These are phyloP conservation scores for Psophocarpus tetragonolobus DNA, from an alignment of 306 rosid species.

Conservation along the genomic window DNA sequence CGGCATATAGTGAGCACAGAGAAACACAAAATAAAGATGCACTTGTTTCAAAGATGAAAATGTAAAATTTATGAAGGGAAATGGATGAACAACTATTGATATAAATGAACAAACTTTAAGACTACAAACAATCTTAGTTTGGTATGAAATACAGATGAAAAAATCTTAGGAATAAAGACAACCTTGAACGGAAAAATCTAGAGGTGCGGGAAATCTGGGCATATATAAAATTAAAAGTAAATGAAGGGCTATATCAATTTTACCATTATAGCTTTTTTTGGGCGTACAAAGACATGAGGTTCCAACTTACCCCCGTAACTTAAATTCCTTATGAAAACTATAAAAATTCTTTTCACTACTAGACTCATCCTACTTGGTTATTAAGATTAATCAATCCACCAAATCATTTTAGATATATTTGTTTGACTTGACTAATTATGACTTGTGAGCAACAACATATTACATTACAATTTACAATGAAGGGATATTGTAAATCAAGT, in stretches of 20 bases:
- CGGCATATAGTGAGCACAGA: not conserved
- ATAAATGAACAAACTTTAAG: not conserved
- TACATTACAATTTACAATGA: not conserved
- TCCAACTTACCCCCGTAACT: not conserved
- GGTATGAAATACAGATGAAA: not conserved
- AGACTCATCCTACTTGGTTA: not conserved
- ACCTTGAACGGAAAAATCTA: not conserved
- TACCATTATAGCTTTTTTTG: not conserved
- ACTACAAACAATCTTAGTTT: conserved; percentile 14
- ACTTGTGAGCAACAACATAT: not conserved
- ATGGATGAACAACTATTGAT: conserved; percentile 21
- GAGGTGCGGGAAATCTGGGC: not conserved
- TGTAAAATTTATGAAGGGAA: conserved; percentile 1
- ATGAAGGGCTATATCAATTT: not conserved
- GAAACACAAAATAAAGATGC: not conserved
- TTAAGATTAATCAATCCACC: not conserved
- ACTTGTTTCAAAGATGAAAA: not conserved
- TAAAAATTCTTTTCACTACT: not conserved
- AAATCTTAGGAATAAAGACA: not conserved
- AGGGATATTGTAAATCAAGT: not conserved
- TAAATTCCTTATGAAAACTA: not conserved
- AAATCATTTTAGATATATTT: not conserved
- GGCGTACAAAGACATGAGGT: not conserved
- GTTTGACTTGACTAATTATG: not conserved
- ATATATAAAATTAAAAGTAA: not conserved